Conservation (phyloP, 192 early-diverging fungal genomes). For the Podochytrium sp. region DNA sequence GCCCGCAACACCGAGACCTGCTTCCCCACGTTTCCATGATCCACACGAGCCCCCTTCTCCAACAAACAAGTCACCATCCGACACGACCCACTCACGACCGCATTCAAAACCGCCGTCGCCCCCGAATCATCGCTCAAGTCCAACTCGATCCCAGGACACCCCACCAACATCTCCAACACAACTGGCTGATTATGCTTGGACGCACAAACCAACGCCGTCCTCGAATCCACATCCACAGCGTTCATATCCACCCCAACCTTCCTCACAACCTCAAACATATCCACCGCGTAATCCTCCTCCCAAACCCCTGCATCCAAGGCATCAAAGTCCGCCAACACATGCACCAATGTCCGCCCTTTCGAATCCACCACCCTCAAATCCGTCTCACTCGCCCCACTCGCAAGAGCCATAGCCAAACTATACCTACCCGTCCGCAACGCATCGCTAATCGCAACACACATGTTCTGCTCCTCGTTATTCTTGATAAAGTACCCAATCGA, state of each 20-base stretch:
- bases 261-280: conserved; percentile 35
- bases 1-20: conserved; percentile 29
- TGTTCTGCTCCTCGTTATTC: conserved; percentile 37
- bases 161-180: conserved; percentile 37
- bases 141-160: neutral
- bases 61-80: conserved; percentile 34
- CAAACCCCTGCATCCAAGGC: conserved; percentile 39
- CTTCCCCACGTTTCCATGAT: conserved; percentile 22
- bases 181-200: conserved; percentile 39
- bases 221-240: conserved; percentile 27
- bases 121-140: conserved; percentile 40
- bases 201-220: conserved; percentile 56
- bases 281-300: conserved; percentile 46
- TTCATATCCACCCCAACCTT: conserved; percentile 14
- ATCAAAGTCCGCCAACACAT: conserved; percentile 46
- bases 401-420: conserved; percentile 50
- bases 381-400: conserved; percentile 20
- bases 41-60: conserved; percentile 9
- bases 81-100: conserved; percentile 33
- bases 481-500: conserved; percentile 55
- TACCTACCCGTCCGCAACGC: conserved; percentile 50
- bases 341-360: conserved; percentile 41
- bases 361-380: neutral
- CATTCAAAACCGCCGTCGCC: conserved; percentile 44
- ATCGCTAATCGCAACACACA: conserved; percentile 43